Percentiles rank a stretch among this genome's conserved stretches.
Conservation (phyloP, 768 basidiomycete species). For the Austroboletus eburneus region DNA sequence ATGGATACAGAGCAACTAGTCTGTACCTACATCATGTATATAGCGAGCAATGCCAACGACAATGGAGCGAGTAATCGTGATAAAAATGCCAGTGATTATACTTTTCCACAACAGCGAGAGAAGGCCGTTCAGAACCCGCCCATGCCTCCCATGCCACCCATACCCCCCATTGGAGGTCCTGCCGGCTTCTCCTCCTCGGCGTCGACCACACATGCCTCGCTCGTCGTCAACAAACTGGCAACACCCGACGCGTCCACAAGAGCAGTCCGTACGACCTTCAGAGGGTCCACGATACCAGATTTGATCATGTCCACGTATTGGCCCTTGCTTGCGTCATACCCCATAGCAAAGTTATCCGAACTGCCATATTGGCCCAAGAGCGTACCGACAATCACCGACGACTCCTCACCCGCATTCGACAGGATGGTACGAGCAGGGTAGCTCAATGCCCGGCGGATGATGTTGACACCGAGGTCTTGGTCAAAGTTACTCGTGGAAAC, state of each 20-base stretch:
- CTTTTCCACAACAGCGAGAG: background rate
- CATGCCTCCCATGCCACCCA: conserved; percentile 59
- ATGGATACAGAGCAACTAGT: conserved; percentile 6
- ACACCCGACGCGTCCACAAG: conserved; percentile 91
- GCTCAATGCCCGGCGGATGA: conserved; percentile 83
- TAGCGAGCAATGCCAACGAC: conserved; percentile 8
- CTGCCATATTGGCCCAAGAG: conserved; percentile 65
- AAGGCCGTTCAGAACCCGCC: conserved; percentile 38
- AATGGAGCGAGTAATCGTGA: conserved; percentile 6
- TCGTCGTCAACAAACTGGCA: conserved; percentile 89
- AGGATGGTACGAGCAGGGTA: conserved; percentile 86
- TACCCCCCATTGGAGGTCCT: conserved; percentile 56
- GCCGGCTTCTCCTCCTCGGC: conserved; percentile 75
- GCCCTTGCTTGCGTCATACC: conserved; percentile 89
- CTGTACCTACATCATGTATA: conserved; percentile 11
- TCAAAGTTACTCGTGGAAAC: conserved; percentile 91
- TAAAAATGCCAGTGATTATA: conserved; percentile 9
- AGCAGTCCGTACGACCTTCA: conserved; percentile 93
- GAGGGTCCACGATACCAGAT: conserved; percentile 90
- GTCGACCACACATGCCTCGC: conserved; percentile 89
- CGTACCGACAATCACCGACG: conserved; percentile 88
- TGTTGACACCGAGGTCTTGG: conserved; percentile 92
- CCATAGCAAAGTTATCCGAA: conserved; percentile 77
- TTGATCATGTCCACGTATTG: conserved; percentile 95
- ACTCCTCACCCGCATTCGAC: conserved; percentile 91